These are phyloP conservation scores for Pleurotus tuoliensis DNA, from an alignment of 768 basidiomycete genomes.

Conservation along the genomic window DNA sequence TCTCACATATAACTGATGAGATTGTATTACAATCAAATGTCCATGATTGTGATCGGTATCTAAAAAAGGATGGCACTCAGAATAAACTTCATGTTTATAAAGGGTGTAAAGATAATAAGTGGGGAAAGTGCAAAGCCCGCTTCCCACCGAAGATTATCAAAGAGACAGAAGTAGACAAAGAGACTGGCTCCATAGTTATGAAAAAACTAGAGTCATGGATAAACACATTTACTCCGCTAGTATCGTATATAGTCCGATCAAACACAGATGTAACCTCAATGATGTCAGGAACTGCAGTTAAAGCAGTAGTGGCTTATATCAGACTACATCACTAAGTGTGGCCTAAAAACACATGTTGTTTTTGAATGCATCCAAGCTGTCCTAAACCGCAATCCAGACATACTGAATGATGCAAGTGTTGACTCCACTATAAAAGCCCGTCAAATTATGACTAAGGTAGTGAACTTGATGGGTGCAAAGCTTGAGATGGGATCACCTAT, in stretches of 20 bases:
- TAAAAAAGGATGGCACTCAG: constrained; percentile 1
- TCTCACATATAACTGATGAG: constrained; percentile 20
- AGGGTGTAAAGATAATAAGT: constrained; percentile 23
- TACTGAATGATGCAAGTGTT: not conserved
- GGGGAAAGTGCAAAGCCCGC: constrained; percentile 24
- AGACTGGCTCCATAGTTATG: constrained; percentile 19
- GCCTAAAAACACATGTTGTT: constrained; percentile 20
- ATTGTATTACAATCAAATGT: constrained; percentile 12
- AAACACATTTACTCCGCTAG: not conserved
- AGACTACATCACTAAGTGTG: constrained; percentile 25
- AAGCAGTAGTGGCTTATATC: constrained; percentile 22
- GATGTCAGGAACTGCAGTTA: constrained; percentile 22
- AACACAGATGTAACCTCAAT: constrained; percentile 7
- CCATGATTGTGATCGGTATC: not conserved
- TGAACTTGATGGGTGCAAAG: constrained; percentile 24
- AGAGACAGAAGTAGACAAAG: constrained; percentile 22
- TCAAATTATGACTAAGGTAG: constrained; percentile 21
- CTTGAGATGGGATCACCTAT: constrained; percentile 26
- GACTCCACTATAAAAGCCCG: constrained; percentile 14
- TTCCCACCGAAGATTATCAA: constrained; percentile 24
- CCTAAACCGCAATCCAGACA: constrained; percentile 19
- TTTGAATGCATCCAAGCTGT: constrained; percentile 16
- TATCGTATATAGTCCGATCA: not conserved
- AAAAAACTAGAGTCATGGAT: constrained; percentile 1
- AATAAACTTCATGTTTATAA: constrained; percentile 9